These are phyloP conservation scores for Fagopyrum esculentum DNA, from an alignment of 148 eudicot species.

Conservation along the genomic window DNA sequence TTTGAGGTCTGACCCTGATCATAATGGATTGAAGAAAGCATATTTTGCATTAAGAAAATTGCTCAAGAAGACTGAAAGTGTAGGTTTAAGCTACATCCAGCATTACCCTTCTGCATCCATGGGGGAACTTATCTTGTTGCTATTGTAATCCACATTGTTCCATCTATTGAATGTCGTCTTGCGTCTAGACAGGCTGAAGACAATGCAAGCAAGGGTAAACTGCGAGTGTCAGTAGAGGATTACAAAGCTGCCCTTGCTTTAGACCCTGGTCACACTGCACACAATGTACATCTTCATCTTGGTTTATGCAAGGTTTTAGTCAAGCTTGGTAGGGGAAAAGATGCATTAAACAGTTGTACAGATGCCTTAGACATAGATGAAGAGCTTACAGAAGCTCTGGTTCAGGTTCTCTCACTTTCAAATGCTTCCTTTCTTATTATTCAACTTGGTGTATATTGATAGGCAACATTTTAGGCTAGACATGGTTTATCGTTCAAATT, in stretches of 20 bases:
- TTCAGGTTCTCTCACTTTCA: constrained; percentile 38
- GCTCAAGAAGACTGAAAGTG: constrained; percentile 87
- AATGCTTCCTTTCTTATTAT: background rate
- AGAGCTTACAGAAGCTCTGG: constrained; percentile 76
- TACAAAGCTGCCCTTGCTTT: constrained; percentile 75
- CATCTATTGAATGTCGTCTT: background rate
- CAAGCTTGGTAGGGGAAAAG: constrained; percentile 85
- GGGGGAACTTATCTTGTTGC: background rate
- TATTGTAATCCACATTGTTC: background rate
- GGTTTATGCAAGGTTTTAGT: constrained; percentile 89
- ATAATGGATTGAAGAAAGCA: constrained; percentile 80
- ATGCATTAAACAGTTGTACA: constrained; percentile 65
- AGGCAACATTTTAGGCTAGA: background rate
- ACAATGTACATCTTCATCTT: constrained; percentile 83
- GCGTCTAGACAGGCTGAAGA: constrained; percentile 58
- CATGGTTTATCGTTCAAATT: background rate
- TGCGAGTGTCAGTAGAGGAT: constrained; percentile 86
- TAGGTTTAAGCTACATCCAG: constrained; percentile 20
- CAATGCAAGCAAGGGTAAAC: constrained; percentile 70
- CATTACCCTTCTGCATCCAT: background rate
- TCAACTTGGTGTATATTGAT: background rate
- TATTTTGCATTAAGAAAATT: constrained; percentile 85
- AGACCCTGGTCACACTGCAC: constrained; percentile 72
- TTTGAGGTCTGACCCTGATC: constrained; percentile 89
- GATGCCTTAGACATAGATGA: constrained; percentile 70